Conservation (phyloP, 768 basidiomycete species). For the Rhizopogon rudus region DNA sequence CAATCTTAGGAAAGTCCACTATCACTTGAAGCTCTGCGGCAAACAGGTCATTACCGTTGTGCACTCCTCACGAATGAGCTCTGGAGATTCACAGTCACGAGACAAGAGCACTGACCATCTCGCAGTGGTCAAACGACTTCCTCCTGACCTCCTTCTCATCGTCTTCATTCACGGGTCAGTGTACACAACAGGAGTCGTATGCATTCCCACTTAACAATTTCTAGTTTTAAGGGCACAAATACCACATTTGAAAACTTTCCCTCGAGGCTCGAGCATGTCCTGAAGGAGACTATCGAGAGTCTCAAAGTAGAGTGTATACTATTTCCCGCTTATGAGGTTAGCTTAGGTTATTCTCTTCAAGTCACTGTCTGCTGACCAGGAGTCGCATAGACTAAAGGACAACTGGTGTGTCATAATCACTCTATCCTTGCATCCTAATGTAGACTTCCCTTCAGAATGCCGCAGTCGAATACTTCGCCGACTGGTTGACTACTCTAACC, state of each 20-base stretch:
- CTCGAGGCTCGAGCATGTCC: conserved; percentile 67
- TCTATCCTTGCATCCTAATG: not conserved
- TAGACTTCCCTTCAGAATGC: conserved; percentile 45
- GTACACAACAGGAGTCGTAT: not conserved
- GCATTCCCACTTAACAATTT: conserved; percentile 3
- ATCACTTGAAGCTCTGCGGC: not conserved
- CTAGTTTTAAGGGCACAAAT: conserved; percentile 57
- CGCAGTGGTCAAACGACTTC: conserved; percentile 4
- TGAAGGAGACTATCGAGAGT: conserved; percentile 57
- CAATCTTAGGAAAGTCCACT: no score
- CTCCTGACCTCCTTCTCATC: conserved; percentile 51
- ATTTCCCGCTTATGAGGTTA: conserved; percentile 87
- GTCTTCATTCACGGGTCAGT: conserved; percentile 80
- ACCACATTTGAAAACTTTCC: conserved; percentile 78
- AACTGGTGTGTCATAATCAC: conserved; percentile 53
- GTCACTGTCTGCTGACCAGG: not conserved
- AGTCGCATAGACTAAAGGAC: conserved; percentile 71
- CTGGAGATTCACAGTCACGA: not conserved
- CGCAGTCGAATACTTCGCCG: conserved; percentile 81
- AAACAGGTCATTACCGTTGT: not conserved
- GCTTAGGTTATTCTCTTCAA: conserved; percentile 6
- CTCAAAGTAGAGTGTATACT: conserved; percentile 66
- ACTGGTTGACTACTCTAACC: conserved; percentile 88
- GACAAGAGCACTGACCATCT: conserved; percentile 6
- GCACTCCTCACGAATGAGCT: not conserved